These are phyloP conservation scores for Talaromyces sp. DNA, from an alignment of 2,329 filamentous ascomycete species.

Conservation along the genomic window DNA sequence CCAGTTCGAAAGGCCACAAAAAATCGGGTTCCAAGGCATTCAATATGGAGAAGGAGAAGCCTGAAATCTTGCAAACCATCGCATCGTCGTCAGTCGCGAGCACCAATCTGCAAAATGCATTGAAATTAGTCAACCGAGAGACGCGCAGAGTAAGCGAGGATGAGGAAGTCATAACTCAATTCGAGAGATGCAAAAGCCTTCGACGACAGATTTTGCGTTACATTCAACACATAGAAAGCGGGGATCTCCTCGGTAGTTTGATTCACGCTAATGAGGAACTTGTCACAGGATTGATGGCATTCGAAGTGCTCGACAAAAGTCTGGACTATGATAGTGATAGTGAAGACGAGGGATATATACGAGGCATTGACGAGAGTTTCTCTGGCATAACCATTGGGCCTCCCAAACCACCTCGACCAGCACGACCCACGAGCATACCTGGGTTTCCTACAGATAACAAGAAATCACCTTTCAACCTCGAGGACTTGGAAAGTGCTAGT, in stretches of 20 bases:
- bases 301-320: constrained; percentile 78
- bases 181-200: constrained; percentile 82
- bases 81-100: constrained; percentile 84
- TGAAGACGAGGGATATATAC: constrained; percentile 51
- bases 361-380: constrained; percentile 31
- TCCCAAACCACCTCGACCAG: constrained; percentile 46
- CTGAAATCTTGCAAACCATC: constrained; percentile 80
- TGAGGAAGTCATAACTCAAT: constrained; percentile 66
- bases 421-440: constrained; percentile 59
- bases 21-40: constrained; percentile 59
- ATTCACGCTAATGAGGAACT: constrained; percentile 94
- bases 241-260: constrained; percentile 86
- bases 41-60: constrained; percentile 82
- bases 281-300: constrained; percentile 89
- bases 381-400: constrained; percentile 36
- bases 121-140: constrained; percentile 90
- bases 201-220: constrained; percentile 83
- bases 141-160: constrained; percentile 85
- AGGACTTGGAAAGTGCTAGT: constrained; percentile 37
- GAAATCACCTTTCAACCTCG: constrained; percentile 49
- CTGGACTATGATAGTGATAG: constrained; percentile 62
- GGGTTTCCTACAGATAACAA: constrained; percentile 20
- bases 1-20: constrained; percentile 52
- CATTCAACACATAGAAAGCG: constrained; percentile 85
- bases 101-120: constrained; percentile 82